Percentiles rank a stretch among this genome's conserved stretches.
Evolutionary conservation across 2,329 filamentous ascomycete genomes (phyloP).

Genomic region (Chaetomium strumarium): DNA sequence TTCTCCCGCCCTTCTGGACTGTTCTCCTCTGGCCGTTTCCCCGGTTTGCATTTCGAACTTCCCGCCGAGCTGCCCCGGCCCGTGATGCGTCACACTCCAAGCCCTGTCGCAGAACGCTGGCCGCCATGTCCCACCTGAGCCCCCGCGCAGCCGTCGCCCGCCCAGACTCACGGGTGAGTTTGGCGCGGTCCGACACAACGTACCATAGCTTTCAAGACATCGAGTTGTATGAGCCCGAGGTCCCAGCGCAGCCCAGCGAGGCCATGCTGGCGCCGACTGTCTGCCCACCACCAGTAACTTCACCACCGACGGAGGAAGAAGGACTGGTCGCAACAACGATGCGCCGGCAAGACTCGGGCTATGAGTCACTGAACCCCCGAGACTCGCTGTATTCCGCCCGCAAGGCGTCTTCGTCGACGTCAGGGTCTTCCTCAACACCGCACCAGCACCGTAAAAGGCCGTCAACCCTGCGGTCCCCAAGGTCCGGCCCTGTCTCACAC

Average conservation of each 20-base stretch:
- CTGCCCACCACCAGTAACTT: conserved; percentile 10
- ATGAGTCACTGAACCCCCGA: conserved; percentile 45
- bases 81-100: conserved; percentile 18
- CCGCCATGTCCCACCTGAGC: conserved; percentile 17
- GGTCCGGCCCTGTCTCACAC: conserved; percentile 31
- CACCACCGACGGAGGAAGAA: conserved; percentile 24
- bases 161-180: conserved; percentile 35
- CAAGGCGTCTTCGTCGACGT: conserved; percentile 26
- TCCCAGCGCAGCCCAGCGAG: conserved; percentile 23
- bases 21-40: conserved; percentile 6
- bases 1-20: conserved; percentile 10
- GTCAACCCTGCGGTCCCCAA: conserved; percentile 36
- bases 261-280: conserved; percentile 14
- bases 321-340: conserved; percentile 37
- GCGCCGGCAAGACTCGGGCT: conserved; percentile 53
- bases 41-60: conserved; percentile 8
- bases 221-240: conserved; percentile 40
- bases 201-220: conserved; percentile 51
- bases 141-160: conserved; percentile 19
- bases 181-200: conserved; percentile 43
- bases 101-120: conserved; percentile 6
- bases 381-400: conserved; percentile 31
- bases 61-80: not conserved
- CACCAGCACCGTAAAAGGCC: conserved; percentile 36
- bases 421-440: conserved; percentile 27